phyloP scores from a whole-genome alignment of 306 rosid species.

The Pterocarpus santalinus region DNA sequence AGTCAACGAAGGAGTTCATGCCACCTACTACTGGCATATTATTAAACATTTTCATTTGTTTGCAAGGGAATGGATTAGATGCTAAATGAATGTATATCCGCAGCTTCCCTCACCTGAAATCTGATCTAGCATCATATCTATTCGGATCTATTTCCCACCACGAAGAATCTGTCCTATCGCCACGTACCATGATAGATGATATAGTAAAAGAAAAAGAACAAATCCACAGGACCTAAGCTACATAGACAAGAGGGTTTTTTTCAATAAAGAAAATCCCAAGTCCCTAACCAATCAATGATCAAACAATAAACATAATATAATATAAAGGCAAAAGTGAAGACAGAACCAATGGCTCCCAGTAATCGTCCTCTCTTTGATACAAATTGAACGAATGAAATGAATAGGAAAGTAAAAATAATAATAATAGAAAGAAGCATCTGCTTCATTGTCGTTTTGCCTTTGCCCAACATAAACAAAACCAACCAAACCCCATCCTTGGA shows the following conservation, averaged over 20 bases:
- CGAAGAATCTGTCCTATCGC: conserved; percentile 51
- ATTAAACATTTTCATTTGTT: background rate
- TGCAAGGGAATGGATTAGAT: conserved; percentile 22
- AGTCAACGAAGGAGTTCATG: background rate
- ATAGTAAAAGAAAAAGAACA: background rate
- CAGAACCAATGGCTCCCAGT: conserved; percentile 50
- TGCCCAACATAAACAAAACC: conserved; percentile 43
- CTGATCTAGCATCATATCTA: conserved; percentile 46
- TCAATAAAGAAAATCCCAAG: background rate
- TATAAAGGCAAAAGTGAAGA: conserved; percentile 3
- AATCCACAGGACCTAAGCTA: background rate
- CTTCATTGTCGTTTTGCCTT: conserved; percentile 26
- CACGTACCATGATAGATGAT: conserved; percentile 21
- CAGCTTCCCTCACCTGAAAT: conserved; percentile 29
- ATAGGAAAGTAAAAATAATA: background rate
- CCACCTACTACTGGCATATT: background rate
- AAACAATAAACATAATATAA: background rate
- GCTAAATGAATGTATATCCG: conserved; percentile 46
- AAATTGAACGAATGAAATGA: conserved; percentile 26
- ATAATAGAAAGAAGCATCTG: conserved; percentile 41
- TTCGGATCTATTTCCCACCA: conserved; percentile 43
- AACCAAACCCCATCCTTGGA: conserved; percentile 43
- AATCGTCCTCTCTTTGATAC: conserved; percentile 31
- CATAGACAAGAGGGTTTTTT: background rate
- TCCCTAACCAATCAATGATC: background rate